Base-by-base conservation (phyloP, 208 protist genomes). In the Wallacemonas rigidus region DNA sequence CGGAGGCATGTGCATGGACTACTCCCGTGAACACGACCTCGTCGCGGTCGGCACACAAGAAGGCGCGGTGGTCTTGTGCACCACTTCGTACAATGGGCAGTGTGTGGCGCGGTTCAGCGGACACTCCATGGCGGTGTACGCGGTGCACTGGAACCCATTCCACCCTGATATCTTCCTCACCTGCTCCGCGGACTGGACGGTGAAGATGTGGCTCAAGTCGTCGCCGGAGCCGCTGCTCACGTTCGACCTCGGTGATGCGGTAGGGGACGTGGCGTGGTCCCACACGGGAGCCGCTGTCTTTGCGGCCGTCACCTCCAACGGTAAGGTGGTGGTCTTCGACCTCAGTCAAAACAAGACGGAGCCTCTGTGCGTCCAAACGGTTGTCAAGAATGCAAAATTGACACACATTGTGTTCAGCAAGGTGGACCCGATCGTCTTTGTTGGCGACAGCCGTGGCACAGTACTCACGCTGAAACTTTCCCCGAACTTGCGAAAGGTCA, bases 221-320 rank as follows among this genome's bases (percentile, higher is more conserved):
- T 89, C 82, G 17, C 84, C 77, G 1, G 72, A 84, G 54, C 94
- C 98, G 38, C 77, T 99, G 8, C 75, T 98, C 63, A 91, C 90
- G n/a, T 99, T 99, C 76, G 97, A 99, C 81, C 89, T 99, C 38
- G 94, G 91, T 65, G 96, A 96, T 72, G 76, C 91, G 48, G 98
- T 99, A 5, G 97, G 97, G 41, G 98, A 99, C 65, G 87, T 98
- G 7, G 95, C 91, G 35, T 99, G 98, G 98, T 85, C 98, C 11
- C 98, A 98, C n/a, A 99, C 98, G 83, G 95, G 89, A 72, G 95
- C 96, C 41, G 98, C 98, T 36, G 95, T 98, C 17, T 99, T 99
- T 72, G 97, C 96, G 0, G 97, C 95, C 17, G 95, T 98, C 51
- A 99, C 97, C n/a, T 87, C 90, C 3, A 97, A 98, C 69, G 98